phyloP scores from a whole-genome alignment of 495 filamentous ascomycete species.

The Choiromyces venosus region DNA sequence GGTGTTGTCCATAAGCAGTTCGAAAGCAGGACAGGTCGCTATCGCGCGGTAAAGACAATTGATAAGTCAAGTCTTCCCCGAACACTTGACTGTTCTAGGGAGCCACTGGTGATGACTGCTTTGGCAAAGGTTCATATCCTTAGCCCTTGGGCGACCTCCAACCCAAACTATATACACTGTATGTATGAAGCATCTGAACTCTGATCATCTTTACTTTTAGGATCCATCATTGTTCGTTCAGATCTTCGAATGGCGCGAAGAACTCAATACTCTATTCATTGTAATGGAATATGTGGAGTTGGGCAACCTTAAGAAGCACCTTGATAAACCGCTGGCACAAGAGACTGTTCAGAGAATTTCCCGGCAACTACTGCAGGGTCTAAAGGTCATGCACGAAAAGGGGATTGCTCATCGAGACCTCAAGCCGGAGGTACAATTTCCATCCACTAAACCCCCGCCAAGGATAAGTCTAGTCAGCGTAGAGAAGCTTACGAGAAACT shows the following conservation, averaged over 20 bases:
- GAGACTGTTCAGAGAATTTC: not conserved
- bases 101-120: no score
- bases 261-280: not conserved
- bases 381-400: slow-evolving; percentile 17
- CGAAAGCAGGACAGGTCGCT: no score
- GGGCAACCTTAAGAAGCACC: slow-evolving; percentile 1
- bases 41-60: no score
- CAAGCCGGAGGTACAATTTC: not conserved
- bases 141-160: no score
- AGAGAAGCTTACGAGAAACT: not conserved
- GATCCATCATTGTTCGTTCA: slow-evolving; percentile 9
- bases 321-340: not conserved
- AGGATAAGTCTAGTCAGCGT: not conserved
- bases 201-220: no score
- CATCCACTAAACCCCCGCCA: not conserved
- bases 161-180: no score
- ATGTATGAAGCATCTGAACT: no score
- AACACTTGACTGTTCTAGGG: no score
- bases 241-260: slow-evolving; percentile 12
- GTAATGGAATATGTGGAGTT: slow-evolving; percentile 14
- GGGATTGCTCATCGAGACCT: slow-evolving; percentile 13
- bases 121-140: no score
- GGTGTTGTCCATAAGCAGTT: no score
- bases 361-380: slow-evolving; percentile 13
- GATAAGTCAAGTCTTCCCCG: no score